Base-by-base conservation (phyloP, 345 rosid genomes). In the Camelina neglecta region DNA sequence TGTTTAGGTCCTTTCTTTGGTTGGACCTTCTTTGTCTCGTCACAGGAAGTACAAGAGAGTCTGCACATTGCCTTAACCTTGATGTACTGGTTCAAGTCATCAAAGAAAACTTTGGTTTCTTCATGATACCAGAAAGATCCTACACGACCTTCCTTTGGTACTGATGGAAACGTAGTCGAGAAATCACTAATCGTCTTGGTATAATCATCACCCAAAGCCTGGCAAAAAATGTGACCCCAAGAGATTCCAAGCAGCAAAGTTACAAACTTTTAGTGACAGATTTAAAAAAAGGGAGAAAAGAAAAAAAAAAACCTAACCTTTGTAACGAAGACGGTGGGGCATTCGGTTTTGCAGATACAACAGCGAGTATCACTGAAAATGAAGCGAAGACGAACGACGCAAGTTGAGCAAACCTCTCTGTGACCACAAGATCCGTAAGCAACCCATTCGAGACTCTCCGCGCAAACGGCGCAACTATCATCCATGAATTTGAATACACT, bases 371-470 rank as follows among this genome's bases (percentile, higher is more conserved):
- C 97, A 48, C 81, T 74, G 84, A 97, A 85, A 76, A 93, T 91
- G 86, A 91, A 93, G 5, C 98, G 97, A 62, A 93, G 92, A 44
- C 98, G 96, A 76, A 85, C 83, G 4, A 93, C 90, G 84, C 98
- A 93, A 41, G 97, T 93, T 44, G 98, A 86, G 84, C 97, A 91
- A 12, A 91, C 96, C 5, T 93, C 96, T 36, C 89, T 82, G 74
- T 94, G 97, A 18, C 93, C 95, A 72, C 98, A 94, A 2, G 90
- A 79, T 1, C 98, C 97, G 67, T 94, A 94, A 12, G 96, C 95
- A 68, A 89, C 93, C 96, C 97, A 94, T 72, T 92, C 95, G 65
- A 92, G 82, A 65, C 84, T 69, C 62, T 94, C 98, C 0, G 97
- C 97, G 62, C 98, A 94, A 26, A 94, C 98, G 38, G 96, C 98